Percentiles rank a stretch among this genome's conserved stretches.
Conservation (phyloP, 306 rosid genomes). For the Sechiopsis laciniata region DNA sequence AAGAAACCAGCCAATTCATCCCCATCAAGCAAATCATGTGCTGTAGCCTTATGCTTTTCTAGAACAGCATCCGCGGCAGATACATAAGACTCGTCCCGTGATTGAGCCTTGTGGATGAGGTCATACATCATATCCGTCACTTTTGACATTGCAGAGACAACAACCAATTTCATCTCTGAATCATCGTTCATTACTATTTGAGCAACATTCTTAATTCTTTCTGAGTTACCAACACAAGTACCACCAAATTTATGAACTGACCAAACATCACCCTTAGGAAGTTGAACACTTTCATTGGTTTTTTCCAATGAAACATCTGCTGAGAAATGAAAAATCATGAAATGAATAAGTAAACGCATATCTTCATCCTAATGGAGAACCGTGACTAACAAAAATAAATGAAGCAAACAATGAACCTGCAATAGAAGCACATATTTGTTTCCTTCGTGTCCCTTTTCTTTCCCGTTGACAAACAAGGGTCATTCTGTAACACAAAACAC, state of each 20-base stretch:
- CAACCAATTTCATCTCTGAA: slow-evolving; percentile 75
- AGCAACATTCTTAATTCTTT: slow-evolving; percentile 75
- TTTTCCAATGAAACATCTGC: slow-evolving; percentile 39
- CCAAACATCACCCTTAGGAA: slow-evolving; percentile 72
- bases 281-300: slow-evolving; percentile 44
- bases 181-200: slow-evolving; percentile 61
- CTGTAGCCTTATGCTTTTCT: slow-evolving; percentile 75
- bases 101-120: slow-evolving; percentile 80
- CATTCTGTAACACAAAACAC: slow-evolving; percentile 17
- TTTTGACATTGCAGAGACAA: slow-evolving; percentile 96
- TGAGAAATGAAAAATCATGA: slow-evolving; percentile 20
- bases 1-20: slow-evolving; percentile 68
- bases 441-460: neutral
- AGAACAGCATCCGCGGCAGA: slow-evolving; percentile 69
- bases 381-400: neutral
- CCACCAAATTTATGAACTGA: slow-evolving; percentile 98
- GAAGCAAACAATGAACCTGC: slow-evolving; percentile 15
- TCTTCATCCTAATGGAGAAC: neutral
- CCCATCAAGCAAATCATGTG: slow-evolving; percentile 74
- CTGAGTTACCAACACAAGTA: slow-evolving; percentile 81
- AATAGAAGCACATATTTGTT: slow-evolving; percentile 9
- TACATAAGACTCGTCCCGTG: slow-evolving; percentile 67
- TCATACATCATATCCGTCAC: slow-evolving; percentile 97
- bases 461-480: slow-evolving; percentile 16
- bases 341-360: neutral